These are phyloP conservation scores for Fibroporia radiculosa DNA, from an alignment of 768 basidiomycete genomes.

Conservation along the genomic window DNA sequence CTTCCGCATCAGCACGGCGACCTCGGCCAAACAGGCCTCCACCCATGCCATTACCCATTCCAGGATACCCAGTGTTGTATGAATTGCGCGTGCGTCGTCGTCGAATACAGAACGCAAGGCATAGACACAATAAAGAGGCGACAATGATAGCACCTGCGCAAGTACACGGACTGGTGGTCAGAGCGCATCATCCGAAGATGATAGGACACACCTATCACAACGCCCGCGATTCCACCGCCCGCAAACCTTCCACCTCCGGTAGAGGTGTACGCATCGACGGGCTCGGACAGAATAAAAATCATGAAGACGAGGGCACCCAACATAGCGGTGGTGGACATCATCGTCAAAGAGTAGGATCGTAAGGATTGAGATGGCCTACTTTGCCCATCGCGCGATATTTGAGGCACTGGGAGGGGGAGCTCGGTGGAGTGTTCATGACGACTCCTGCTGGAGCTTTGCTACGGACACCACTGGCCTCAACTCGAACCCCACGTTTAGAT, in stretches of 20 bases:
- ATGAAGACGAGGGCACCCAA: not conserved
- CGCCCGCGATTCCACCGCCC: slow-evolving; percentile 13
- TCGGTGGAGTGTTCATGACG: no score
- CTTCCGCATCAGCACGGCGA: not conserved
- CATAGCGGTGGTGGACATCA: not conserved
- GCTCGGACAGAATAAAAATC: not conserved
- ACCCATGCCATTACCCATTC: not conserved
- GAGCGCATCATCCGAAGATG: not conserved
- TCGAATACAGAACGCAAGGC: slow-evolving; percentile 4
- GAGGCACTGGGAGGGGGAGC: no score
- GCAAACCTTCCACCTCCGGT: slow-evolving; percentile 2
- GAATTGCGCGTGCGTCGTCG: slow-evolving; percentile 3
- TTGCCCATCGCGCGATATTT: no score
- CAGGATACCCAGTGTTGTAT: not conserved
- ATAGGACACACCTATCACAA: slow-evolving; percentile 11
- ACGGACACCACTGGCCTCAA: no score
- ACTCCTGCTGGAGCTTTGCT: no score
- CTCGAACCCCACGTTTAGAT: no score
- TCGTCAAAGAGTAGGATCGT: not conserved
- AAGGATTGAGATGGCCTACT: not conserved
- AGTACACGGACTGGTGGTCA: not conserved
- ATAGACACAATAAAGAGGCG: slow-evolving; percentile 2
- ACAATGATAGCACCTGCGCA: slow-evolving; percentile 3
- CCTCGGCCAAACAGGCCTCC: not conserved
- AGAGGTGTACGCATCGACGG: not conserved